Conservation (phyloP, 2,329 filamentous ascomycete species). For the Fusarium pilosicola region DNA sequence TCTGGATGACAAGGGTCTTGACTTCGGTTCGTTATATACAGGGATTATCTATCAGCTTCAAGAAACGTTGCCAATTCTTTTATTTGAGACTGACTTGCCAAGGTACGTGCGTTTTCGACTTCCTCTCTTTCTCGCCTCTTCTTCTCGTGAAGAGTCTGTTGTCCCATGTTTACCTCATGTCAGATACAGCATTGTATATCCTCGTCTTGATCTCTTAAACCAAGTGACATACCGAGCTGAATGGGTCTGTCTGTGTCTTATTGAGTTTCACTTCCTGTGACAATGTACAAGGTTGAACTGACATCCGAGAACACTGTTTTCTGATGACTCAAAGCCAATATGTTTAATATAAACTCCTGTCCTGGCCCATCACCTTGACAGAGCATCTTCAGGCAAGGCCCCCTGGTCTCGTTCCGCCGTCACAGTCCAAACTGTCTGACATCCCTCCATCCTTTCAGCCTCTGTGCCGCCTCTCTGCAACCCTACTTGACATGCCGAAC, state of each 20-base stretch:
- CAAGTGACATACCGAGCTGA: background rate
- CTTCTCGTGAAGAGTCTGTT: background rate
- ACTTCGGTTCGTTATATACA: background rate
- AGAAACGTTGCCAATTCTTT: background rate
- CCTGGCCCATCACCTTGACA: background rate
- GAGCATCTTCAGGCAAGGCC: conserved; percentile 3
- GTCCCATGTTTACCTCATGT: background rate
- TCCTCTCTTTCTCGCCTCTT: background rate
- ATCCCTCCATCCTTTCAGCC: background rate
- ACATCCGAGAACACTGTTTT: background rate
- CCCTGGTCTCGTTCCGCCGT: conserved; percentile 20
- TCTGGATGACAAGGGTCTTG: background rate
- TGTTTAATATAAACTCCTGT: background rate
- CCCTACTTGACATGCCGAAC: conserved; percentile 2
- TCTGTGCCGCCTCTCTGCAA: conserved; percentile 2
- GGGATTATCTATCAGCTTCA: conserved; percentile 2
- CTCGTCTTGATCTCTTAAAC: conserved; percentile 16
- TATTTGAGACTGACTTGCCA: background rate
- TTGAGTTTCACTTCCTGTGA: background rate
- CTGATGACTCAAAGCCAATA: background rate
- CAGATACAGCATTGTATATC: conserved; percentile 12
- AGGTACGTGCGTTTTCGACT: background rate
- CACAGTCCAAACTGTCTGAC: conserved; percentile 17
- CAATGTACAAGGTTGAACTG: background rate
- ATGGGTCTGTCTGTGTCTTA: background rate